These are phyloP conservation scores for Suhomyces vadensis DNA, from an alignment of 805 yeast genomes.

Conservation along the genomic window DNA sequence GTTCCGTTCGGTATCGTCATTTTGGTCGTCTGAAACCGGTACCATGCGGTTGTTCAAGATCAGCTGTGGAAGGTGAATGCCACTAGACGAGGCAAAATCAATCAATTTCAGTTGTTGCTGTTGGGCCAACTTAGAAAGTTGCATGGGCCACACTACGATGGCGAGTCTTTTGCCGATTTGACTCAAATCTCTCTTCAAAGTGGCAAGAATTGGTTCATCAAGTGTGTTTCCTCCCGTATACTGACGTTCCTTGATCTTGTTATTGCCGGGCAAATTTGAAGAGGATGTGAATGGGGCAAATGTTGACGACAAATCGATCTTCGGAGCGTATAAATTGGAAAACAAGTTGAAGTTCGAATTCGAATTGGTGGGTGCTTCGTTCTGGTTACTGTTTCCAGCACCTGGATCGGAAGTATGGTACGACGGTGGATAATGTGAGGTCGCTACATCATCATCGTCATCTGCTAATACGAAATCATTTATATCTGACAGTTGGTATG, in stretches of 20 bases:
- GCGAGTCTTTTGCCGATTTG: slow-evolving; percentile 38
- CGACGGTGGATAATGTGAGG: slow-evolving; percentile 1
- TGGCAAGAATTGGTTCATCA: slow-evolving; percentile 65
- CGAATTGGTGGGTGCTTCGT: neutral
- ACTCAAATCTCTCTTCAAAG: slow-evolving; percentile 44
- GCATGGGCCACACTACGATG: slow-evolving; percentile 48
- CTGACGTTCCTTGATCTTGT: slow-evolving; percentile 46
- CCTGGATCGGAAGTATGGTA: slow-evolving; percentile 2
- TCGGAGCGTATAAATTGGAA: slow-evolving; percentile 23
- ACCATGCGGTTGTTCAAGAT: slow-evolving; percentile 27
- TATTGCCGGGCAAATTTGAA: slow-evolving; percentile 17
- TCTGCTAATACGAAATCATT: slow-evolving; percentile 42
- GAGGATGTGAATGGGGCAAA: slow-evolving; percentile 31
- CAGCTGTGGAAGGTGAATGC: slow-evolving; percentile 38
- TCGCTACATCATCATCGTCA: slow-evolving; percentile 23
- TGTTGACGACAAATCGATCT: slow-evolving; percentile 37
- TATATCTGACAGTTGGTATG: slow-evolving; percentile 17
- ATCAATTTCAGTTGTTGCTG: slow-evolving; percentile 35
- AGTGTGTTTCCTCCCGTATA: slow-evolving; percentile 70
- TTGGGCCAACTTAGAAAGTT: slow-evolving; percentile 36
- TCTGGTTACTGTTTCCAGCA: neutral
- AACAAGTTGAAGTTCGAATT: slow-evolving; percentile 8
- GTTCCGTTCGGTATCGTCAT: slow-evolving; percentile 19
- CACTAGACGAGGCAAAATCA: slow-evolving; percentile 37
- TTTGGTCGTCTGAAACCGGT: slow-evolving; percentile 24